Base-by-base conservation (phyloP, 2,329 filamentous ascomycete genomes). In the Sclerotinia borealis region DNA sequence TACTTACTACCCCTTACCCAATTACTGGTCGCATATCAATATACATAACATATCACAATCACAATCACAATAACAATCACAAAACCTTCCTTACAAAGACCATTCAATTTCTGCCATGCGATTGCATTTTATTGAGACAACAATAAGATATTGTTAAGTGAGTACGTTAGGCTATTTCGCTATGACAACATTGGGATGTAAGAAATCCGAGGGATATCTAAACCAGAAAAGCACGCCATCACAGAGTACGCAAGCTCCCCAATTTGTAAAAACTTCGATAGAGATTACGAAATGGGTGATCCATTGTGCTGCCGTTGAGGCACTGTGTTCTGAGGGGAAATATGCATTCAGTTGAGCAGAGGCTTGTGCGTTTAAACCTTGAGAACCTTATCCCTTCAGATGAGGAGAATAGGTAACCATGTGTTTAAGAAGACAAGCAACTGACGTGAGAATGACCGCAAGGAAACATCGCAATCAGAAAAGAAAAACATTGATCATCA, bases 401-500 rank as follows among this genome's bases (percentile, higher is more conserved):
- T 65, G 65, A 69, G 59, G 65, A 62, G 63, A 67, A 63, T 70
- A 39, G 54, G 39, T 45, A 19, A 45, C 39, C 39, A 22, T 56
- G 15, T 34, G 54, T 56, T 56, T 67, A 68, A 70, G 68, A 68
- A 62, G 61, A 59, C 55, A 59, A 59, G 41, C 22, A 43, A 56
- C 60, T 62, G 60, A 58, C 51, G 25, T 48, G 50, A 48, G 49
- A 62, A 56, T 37, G 34, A 62, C 60, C 19, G 52, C 60, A 64
- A 61, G 47, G 56, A 68, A 68, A 66, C 65, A 70, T 71, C 68
- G 69, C 67, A 72, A 73, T 66, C 70, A 71, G 68, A 62, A 74
- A 74, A 70, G 67, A 67, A 73, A 74, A 74, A 73, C 72, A 73
- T 56, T 73, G 70, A 72, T 74, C 72, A 69, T 75, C 69, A 73